Percentiles rank a stretch among this genome's conserved stretches.
Evolutionary conservation across 129 eudicot genomes (phyloP).

Genomic region (Erigeron canadensis): DNA sequence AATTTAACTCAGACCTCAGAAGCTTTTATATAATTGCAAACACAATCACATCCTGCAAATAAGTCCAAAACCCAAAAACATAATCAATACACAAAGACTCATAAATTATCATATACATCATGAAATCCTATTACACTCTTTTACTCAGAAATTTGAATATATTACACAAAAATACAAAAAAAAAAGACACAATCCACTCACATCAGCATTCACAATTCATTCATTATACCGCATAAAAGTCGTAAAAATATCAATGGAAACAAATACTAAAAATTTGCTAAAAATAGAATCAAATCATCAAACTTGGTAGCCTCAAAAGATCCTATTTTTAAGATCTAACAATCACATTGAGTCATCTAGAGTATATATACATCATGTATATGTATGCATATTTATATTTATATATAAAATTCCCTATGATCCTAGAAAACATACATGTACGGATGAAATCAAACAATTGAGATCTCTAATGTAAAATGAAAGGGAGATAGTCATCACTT

Average conservation of each 20-base stretch:
- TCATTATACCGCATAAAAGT: background rate
- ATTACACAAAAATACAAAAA: conserved; percentile 17
- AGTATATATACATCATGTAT: conserved; percentile 12
- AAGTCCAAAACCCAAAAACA: background rate
- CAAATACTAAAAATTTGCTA: background rate
- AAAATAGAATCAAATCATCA: background rate
- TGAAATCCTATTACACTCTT: background rate
- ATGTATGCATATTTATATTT: too few relatives aligned
- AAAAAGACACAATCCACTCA: background rate
- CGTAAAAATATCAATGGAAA: background rate
- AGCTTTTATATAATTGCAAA: background rate
- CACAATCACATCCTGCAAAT: conserved; percentile 23
- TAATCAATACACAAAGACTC: conserved; percentile 10
- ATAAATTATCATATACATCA: conserved; percentile 2
- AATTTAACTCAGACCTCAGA: background rate
- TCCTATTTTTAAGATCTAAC: conserved; percentile 34
- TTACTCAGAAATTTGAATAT: background rate
- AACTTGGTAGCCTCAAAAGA: conserved; percentile 9
- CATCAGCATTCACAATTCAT: background rate
- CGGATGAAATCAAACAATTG: too few relatives aligned
- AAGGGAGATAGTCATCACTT: too few relatives aligned
- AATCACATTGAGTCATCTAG: conserved; percentile 7
- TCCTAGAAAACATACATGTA: too few relatives aligned
- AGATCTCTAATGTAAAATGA: too few relatives aligned
- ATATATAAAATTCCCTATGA: too few relatives aligned